phyloP scores from a whole-genome alignment of 306 rosid genomes.

The Begonia peltatifolia region DNA sequence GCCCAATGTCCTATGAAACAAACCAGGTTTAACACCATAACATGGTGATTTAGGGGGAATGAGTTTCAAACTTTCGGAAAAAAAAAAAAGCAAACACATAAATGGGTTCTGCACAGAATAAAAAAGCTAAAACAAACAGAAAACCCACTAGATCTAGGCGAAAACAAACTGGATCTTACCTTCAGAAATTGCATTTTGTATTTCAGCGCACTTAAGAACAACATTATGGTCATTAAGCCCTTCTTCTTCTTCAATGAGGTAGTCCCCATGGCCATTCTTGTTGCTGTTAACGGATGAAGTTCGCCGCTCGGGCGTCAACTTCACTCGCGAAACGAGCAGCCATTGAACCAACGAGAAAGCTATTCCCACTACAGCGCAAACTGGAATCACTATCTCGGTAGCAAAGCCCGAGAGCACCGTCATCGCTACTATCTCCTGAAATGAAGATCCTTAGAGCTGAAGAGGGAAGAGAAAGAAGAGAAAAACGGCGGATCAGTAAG shows the following conservation, averaged over 20 bases:
- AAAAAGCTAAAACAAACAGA: slow-evolving; percentile 8
- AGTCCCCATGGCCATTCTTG: slow-evolving; percentile 49
- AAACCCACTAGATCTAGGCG: slow-evolving; percentile 4
- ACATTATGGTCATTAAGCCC: slow-evolving; percentile 60
- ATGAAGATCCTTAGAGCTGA: too few species aligned
- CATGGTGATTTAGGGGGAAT: too few species aligned
- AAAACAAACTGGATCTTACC: slow-evolving; percentile 18
- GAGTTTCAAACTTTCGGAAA: too few species aligned
- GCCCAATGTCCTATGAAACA: slow-evolving; percentile 1
- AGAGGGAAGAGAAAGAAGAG: too few species aligned
- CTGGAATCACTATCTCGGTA: slow-evolving; percentile 50
- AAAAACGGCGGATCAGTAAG: too few species aligned
- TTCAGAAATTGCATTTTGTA: slow-evolving; percentile 66
- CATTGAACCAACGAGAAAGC: slow-evolving; percentile 54
- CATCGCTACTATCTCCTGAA: slow-evolving; percentile 13
- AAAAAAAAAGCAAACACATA: too few species aligned
- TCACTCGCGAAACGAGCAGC: slow-evolving; percentile 53
- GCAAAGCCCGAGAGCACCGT: slow-evolving; percentile 35
- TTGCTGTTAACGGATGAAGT: slow-evolving; percentile 17
- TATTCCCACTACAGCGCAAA: slow-evolving; percentile 50
- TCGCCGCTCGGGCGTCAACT: slow-evolving; percentile 35
- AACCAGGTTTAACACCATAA: neutral
- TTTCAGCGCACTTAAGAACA: slow-evolving; percentile 58
- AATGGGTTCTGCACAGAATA: neutral
- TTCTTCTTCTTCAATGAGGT: slow-evolving; percentile 58